A percentile compares a stretch with the other conserved stretches of the same genome.
Evolutionary conservation across 1,139 yeast genomes (phyloP).

Genomic region (Diutina ranongensis): DNA sequence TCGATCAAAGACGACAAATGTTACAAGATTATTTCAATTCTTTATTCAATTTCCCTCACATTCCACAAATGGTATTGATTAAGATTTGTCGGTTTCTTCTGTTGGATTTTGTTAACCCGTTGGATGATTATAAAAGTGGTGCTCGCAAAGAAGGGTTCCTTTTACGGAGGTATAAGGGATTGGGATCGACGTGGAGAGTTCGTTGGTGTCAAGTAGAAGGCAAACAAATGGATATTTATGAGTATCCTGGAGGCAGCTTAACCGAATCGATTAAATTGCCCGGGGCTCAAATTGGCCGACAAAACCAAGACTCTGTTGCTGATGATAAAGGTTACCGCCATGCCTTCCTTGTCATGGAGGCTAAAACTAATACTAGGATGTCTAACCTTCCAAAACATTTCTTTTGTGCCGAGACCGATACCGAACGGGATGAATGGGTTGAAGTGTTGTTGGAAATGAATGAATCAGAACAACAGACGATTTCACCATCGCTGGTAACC

Average conservation of each 20-base stretch:
- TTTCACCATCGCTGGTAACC: constrained; percentile 7
- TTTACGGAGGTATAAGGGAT: constrained; percentile 46
- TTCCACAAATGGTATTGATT: constrained; percentile 44
- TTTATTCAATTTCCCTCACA: constrained; percentile 45
- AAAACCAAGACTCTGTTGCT: constrained; percentile 45
- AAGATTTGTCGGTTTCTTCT: constrained; percentile 58
- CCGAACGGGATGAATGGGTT: constrained; percentile 75
- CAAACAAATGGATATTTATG: constrained; percentile 48
- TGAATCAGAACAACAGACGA: constrained; percentile 9
- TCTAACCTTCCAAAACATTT: constrained; percentile 49
- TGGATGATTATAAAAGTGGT: constrained; percentile 45
- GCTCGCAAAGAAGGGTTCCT: constrained; percentile 59
- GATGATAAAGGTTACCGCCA: constrained; percentile 67
- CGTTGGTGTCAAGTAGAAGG: constrained; percentile 68
- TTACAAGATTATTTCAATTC: constrained; percentile 53
- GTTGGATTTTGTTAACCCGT: constrained; percentile 54
- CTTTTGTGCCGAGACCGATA: constrained; percentile 74
- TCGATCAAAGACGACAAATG: constrained; percentile 46
- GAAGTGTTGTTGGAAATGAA: constrained; percentile 41
- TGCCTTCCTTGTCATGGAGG: constrained; percentile 65
- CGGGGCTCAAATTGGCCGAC: constrained; percentile 56
- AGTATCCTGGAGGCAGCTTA: constrained; percentile 44
- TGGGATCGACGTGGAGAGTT: constrained; percentile 59
- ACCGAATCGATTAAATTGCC: constrained; percentile 48
- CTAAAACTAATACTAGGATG: constrained; percentile 41